Conservation (phyloP, 78 protist species). For the Dictyostelium firmibasis region DNA sequence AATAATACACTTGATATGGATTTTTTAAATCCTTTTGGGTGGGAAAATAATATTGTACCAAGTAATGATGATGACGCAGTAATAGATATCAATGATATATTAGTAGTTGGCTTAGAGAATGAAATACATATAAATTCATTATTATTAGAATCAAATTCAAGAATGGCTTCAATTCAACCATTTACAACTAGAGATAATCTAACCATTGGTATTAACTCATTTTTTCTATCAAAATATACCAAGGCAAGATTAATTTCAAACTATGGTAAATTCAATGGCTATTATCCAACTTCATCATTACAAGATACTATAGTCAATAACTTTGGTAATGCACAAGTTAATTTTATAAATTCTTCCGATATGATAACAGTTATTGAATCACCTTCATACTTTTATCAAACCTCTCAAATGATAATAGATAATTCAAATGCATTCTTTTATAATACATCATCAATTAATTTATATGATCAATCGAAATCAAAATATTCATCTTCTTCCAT, state of each 20-base stretch:
- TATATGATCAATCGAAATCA: neutral
- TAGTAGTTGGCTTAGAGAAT: neutral
- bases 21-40: neutral
- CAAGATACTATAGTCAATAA: neutral
- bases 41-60: neutral
- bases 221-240: neutral
- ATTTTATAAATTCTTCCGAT: neutral
- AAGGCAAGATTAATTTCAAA: neutral
- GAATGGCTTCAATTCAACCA: neutral
- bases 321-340: neutral
- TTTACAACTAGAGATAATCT: neutral
- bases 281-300: neutral
- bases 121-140: neutral
- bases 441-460: neutral
- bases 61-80: neutral
- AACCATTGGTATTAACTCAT: neutral
- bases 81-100: neutral
- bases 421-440: neutral
- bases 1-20: neutral
- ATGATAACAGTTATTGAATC: neutral
- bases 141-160: neutral
- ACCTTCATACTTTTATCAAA: neutral
- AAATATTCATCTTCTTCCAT: neutral
- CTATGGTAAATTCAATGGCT: neutral
- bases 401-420: neutral